phyloP scores from a whole-genome alignment of 2,329 filamentous ascomycete species.

The Sporothrix euskadiensis region DNA sequence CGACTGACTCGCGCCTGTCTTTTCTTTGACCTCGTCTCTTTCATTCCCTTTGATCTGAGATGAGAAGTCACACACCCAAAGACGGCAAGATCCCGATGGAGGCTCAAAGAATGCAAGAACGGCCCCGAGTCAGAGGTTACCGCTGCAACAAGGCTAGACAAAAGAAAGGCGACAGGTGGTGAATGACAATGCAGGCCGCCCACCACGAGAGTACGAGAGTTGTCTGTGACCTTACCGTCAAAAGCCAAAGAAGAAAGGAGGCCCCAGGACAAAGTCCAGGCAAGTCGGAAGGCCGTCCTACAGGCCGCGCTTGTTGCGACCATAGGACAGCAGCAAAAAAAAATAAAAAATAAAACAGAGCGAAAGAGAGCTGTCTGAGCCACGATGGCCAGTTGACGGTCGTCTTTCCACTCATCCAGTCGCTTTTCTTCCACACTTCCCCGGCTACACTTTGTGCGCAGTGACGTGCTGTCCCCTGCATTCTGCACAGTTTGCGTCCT shows the following conservation, averaged over 20 bases:
- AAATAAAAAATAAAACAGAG: background rate
- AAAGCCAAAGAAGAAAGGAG: background rate
- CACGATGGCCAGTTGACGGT: background rate
- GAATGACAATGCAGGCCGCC: slow-evolving; percentile 8
- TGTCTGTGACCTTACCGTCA: background rate
- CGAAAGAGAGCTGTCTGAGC: background rate
- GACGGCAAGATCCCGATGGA: background rate
- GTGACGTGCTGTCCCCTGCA: slow-evolving; percentile 10
- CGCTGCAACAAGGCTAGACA: background rate
- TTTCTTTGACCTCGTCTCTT: background rate
- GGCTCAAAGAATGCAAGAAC: background rate
- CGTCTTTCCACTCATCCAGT: background rate
- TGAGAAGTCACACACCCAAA: background rate
- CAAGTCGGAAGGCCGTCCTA: background rate
- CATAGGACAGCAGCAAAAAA: background rate
- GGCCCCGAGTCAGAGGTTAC: background rate
- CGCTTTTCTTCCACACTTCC: background rate
- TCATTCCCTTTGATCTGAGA: background rate
- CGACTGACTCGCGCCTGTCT: background rate
- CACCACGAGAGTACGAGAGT: background rate
- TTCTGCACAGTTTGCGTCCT: background rate
- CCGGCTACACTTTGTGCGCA: background rate
- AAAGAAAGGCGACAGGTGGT: slow-evolving; percentile 13
- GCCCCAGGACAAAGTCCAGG: background rate
- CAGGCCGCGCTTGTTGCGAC: background rate